Evolutionary conservation across 306 rosid species (phyloP).

Genomic region (Prunus armeniaca): DNA sequence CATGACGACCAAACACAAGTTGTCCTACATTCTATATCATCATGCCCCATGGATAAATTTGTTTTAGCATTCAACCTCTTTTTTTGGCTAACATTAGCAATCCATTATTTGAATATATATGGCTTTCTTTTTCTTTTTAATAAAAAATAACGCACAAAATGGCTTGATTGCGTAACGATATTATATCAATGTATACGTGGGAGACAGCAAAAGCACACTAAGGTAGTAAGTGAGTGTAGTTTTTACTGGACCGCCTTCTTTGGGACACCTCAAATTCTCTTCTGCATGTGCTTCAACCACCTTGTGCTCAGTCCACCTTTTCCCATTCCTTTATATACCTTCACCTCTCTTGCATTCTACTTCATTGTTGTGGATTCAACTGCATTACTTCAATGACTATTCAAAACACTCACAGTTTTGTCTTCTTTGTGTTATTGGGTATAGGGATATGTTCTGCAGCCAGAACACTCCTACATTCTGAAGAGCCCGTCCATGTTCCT

Average conservation of each 20-base stretch:
- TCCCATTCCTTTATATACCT: constrained; percentile 40
- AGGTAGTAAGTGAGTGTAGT: constrained; percentile 18
- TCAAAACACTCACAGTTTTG: constrained; percentile 22
- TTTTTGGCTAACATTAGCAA: too few relatives aligned
- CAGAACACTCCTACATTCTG: constrained; percentile 49
- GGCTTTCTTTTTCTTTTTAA: not conserved
- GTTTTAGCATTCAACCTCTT: too few relatives aligned
- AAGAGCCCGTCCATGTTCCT: constrained; percentile 16
- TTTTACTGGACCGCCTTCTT: constrained; percentile 26
- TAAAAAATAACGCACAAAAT: not conserved
- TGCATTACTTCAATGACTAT: constrained; percentile 42
- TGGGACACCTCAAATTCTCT: constrained; percentile 28
- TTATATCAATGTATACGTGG: constrained; percentile 23
- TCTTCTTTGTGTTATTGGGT: constrained; percentile 43
- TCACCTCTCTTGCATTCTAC: constrained; percentile 16
- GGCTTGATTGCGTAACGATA: not conserved
- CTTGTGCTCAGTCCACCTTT: constrained; percentile 16
- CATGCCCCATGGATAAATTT: too few relatives aligned
- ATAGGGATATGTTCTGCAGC: constrained; percentile 54
- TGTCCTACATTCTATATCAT: too few relatives aligned
- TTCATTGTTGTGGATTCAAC: constrained; percentile 23
- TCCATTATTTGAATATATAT: not conserved
- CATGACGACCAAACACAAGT: too few relatives aligned
- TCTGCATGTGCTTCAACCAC: constrained; percentile 57
- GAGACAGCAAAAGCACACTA: constrained; percentile 54